These are phyloP conservation scores for Wallemia mellicola DNA, from an alignment of 1,284 basidiomycete species.

Conservation along the genomic window DNA sequence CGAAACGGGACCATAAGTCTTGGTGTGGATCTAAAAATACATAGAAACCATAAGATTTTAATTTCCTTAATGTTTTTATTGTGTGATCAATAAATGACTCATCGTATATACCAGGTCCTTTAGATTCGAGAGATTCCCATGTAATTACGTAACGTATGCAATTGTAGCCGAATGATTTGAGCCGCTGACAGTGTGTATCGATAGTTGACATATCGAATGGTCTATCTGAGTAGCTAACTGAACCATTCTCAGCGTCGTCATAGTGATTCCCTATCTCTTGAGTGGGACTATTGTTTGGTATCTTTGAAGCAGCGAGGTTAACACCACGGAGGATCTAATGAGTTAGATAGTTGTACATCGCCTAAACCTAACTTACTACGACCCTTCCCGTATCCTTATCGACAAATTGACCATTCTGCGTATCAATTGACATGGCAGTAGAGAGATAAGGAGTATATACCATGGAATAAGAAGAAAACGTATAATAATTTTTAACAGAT, in stretches of 20 bases:
- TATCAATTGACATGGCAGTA: neutral
- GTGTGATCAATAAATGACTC: constrained; percentile 76
- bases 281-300: constrained; percentile 38
- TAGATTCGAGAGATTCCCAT: constrained; percentile 61
- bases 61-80: constrained; percentile 53
- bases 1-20: constrained; percentile 92
- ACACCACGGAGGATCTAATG: constrained; percentile 39
- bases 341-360: neutral
- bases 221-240: constrained; percentile 36
- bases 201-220: constrained; percentile 39
- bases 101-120: constrained; percentile 46
- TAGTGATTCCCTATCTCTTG: constrained; percentile 50
- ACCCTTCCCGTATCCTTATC: neutral
- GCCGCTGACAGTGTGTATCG: constrained; percentile 56
- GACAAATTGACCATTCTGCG: neutral
- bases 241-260: constrained; percentile 48
- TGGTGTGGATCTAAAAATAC: constrained; percentile 91
- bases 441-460: neutral
- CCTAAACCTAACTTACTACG: neutral
- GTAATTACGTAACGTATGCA: constrained; percentile 67
- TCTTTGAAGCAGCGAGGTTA: constrained; percentile 68
- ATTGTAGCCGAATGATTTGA: constrained; percentile 84
- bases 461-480: neutral
- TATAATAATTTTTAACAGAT: too few species aligned
- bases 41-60: constrained; percentile 75